Evolutionary conservation across 2,329 filamentous ascomycete species (phyloP).

Genomic region (Aureobasidium sp.): DNA sequence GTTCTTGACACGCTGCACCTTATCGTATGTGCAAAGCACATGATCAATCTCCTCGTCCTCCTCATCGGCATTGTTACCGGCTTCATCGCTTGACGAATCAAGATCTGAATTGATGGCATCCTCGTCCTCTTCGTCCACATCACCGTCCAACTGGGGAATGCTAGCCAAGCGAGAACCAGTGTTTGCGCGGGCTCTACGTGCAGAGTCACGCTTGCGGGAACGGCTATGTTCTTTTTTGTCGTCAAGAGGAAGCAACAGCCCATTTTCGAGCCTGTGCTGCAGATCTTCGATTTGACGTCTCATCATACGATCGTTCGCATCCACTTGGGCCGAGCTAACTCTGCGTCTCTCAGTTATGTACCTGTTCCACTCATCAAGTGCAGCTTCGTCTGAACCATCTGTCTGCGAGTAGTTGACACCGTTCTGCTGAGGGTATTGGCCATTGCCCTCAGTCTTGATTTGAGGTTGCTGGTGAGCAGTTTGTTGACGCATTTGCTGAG

Average conservation of each 20-base stretch:
- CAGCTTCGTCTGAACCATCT: conserved; percentile 63
- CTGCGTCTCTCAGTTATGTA: conserved; percentile 53
- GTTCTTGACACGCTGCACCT: conserved; percentile 98
- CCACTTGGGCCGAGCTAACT: conserved; percentile 43
- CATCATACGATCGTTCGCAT: conserved; percentile 61
- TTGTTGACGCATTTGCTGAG: conserved; percentile 27
- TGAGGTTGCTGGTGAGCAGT: conserved; percentile 32
- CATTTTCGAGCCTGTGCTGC: conserved; percentile 65
- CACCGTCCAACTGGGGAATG: conserved; percentile 28
- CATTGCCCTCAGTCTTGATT: conserved; percentile 29
- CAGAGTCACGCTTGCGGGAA: conserved; percentile 21
- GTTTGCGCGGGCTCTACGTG: conserved; percentile 17
- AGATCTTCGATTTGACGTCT: conserved; percentile 60
- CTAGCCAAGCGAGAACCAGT: not conserved
- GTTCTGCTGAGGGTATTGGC: conserved; percentile 29
- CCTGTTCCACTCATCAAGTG: conserved; percentile 49
- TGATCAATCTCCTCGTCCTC: conserved; percentile 80
- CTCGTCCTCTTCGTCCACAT: conserved; percentile 54
- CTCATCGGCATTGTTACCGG: conserved; percentile 55
- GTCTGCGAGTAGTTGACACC: conserved; percentile 55
- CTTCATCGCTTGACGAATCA: conserved; percentile 88
- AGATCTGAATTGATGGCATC: conserved; percentile 98
- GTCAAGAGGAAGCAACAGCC: conserved; percentile 66
- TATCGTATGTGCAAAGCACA: conserved; percentile 99
- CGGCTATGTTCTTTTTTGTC: conserved; percentile 40